Conservation (phyloP, 139 green algal species). For the Closterium sp. region DNA sequence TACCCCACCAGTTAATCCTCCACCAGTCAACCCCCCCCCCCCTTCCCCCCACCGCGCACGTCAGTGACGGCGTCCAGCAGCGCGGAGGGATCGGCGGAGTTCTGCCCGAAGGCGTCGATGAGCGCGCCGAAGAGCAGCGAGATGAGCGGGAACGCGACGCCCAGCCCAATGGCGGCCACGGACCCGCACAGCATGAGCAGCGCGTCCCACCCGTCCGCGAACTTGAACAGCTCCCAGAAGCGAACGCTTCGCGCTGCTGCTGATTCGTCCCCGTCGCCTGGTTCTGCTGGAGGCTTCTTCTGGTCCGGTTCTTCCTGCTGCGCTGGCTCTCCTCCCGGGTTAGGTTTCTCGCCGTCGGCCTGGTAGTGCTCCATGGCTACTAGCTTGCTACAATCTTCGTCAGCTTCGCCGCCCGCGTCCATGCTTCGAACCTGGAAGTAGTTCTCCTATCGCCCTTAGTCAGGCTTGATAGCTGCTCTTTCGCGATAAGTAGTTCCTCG, state of each 20-base stretch:
- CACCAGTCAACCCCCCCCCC: not conserved
- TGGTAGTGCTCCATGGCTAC: not conserved
- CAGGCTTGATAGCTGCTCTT: not conserved
- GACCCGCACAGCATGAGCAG: constrained; percentile 38
- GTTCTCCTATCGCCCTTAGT: no score
- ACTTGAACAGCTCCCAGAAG: constrained; percentile 37
- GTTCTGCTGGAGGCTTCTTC: not conserved
- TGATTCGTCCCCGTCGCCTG: not conserved
- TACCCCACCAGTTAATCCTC: not conserved
- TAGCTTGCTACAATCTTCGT: not conserved
- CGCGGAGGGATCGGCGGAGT: not conserved
- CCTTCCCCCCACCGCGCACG: not conserved
- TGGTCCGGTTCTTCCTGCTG: not conserved
- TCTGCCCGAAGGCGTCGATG: constrained; percentile 40
- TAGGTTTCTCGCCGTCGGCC: not conserved
- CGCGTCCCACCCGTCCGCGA: constrained; percentile 23
- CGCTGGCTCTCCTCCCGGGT: not conserved
- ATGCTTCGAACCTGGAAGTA: not conserved
- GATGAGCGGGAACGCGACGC: constrained; percentile 33
- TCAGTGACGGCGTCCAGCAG: not conserved
- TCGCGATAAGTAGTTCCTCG: not conserved
- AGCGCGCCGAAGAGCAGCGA: constrained; percentile 43
- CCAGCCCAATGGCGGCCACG: not conserved
- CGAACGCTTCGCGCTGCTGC: not conserved
- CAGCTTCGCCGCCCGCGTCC: not conserved